These are phyloP conservation scores for Apiosordaria backusii DNA, from an alignment of 495 filamentous ascomycete genomes.

Conservation along the genomic window DNA sequence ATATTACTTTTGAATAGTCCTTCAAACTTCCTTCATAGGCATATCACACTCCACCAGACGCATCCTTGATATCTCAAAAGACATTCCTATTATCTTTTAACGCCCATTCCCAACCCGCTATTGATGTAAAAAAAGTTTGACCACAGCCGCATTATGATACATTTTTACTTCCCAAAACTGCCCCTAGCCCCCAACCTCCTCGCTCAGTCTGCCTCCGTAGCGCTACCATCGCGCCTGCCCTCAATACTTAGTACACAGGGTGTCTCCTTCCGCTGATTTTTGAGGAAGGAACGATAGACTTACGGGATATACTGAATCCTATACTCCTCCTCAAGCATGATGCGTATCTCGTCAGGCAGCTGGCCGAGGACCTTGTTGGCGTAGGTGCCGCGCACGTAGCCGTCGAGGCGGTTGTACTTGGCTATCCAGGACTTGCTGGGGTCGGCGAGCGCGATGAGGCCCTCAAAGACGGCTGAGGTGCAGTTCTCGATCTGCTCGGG, in stretches of 20 bases:
- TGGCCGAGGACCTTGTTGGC: constrained; percentile 85
- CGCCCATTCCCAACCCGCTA: background rate
- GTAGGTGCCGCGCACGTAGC: constrained; percentile 82
- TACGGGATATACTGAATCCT: constrained; percentile 68
- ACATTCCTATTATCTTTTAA: background rate
- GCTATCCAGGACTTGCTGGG: constrained; percentile 83
- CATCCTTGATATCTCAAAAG: background rate
- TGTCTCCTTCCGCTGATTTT: no score
- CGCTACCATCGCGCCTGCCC: constrained; percentile 50
- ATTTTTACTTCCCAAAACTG: background rate
- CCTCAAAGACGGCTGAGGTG: constrained; percentile 93
- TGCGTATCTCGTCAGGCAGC: constrained; percentile 60
- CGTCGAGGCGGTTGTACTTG: constrained; percentile 87
- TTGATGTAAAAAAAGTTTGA: constrained; percentile 15
- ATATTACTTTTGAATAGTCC: no score
- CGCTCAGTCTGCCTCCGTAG: constrained; percentile 38
- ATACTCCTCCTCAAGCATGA: constrained; percentile 61
- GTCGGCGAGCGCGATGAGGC: constrained; percentile 75
- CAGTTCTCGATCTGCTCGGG: constrained; percentile 81
- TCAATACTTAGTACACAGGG: background rate
- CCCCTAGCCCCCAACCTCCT: background rate
- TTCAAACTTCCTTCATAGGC: no score
- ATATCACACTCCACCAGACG: no score
- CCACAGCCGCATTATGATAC: background rate
- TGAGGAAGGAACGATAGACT: constrained; percentile 25